A percentile compares a stretch with the other conserved stretches of the same genome.
These are phyloP conservation scores for Colletotrichum simmondsii DNA, from an alignment of 2,329 filamentous ascomycete genomes.

Conservation along the genomic window DNA sequence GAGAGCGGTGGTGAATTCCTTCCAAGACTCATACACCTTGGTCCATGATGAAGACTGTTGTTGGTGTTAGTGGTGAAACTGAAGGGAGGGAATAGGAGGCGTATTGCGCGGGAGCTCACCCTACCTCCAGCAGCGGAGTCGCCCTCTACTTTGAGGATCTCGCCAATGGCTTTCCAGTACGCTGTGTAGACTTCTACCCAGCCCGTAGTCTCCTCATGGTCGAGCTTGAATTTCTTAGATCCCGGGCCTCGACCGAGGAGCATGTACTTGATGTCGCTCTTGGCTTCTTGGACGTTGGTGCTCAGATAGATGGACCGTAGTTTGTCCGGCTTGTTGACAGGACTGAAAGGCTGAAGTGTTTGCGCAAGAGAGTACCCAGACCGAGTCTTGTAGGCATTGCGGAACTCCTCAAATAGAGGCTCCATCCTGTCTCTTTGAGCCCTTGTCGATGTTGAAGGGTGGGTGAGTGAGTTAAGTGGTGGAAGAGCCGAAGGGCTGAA, in stretches of 20 bases:
- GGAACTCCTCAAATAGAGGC: conserved; percentile 78
- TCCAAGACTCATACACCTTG: conserved; percentile 90
- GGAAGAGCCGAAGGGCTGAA: background rate
- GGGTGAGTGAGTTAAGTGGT: background rate
- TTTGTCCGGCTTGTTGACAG: conserved; percentile 70
- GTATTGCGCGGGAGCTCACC: conserved; percentile 38
- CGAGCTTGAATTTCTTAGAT: conserved; percentile 62
- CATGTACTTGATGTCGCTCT: conserved; percentile 78
- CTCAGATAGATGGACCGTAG: conserved; percentile 78
- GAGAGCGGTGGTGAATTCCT: conserved; percentile 80
- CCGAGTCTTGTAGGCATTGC: conserved; percentile 69
- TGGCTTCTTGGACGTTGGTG: conserved; percentile 73
- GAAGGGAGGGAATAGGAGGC: background rate
- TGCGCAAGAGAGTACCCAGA: conserved; percentile 80
- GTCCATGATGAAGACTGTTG: conserved; percentile 70
- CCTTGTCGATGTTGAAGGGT: background rate
- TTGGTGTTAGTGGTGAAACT: background rate
- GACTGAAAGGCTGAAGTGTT: conserved; percentile 78
- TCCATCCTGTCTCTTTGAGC: conserved; percentile 68
- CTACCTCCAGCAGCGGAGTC: conserved; percentile 45
- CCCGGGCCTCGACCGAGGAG: conserved; percentile 62
- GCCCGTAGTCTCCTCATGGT: conserved; percentile 76
- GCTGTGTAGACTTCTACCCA: conserved; percentile 88
- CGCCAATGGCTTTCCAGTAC: conserved; percentile 86
- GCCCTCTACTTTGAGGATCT: conserved; percentile 75